Base-by-base conservation (phyloP, 306 rosid species). In the Acacia melanoxylon region DNA sequence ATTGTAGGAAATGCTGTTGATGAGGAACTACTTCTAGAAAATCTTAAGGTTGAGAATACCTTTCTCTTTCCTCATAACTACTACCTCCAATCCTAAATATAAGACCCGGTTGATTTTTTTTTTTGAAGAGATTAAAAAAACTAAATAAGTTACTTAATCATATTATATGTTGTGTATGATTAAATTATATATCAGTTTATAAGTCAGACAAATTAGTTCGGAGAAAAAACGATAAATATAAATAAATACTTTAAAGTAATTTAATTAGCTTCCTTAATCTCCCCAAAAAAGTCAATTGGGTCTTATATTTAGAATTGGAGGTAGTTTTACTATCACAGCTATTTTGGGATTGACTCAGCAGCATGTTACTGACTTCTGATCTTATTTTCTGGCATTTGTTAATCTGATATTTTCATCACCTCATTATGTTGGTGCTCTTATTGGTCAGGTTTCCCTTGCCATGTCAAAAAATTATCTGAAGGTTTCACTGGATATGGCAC, bases 381-480 rank as follows among this genome's bases (percentile, higher is more conserved):
- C 68, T 69, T 68, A 29, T 76, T 62, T 25, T 61, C 48, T 8
- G 27, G 45, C n/a, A 73, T 83, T 14, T 19, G 54, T 24, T 37
- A 12, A 29, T 76, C 27, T 71, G 63, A 46, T 54, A 65, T 20
- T 48, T 52, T 12, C 66, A 19, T 78, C 37, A 41, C 77, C 69
- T 75, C 37, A 20, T 45, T 79, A 56, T 79, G 65, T 66, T 72
- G 56, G 25, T 76, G 54, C 80, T 72, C 76, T 45, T 85, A 54
- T 81, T 77, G 40, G 24, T 68, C 85, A 95, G 99, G 98, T 91
- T 86, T 92, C 89, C 61, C 91, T 76, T 84, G 96, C 91, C 75
- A 93, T 95, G 98, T 89, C 99, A 63, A 90, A 79, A 71, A 89
- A 88, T 74, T 92, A 82, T 89, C 81, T 86, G 87, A 93, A 89